Conservation (phyloP, 2,329 filamentous ascomycete species). For the Colletotrichum chlorophyti region DNA sequence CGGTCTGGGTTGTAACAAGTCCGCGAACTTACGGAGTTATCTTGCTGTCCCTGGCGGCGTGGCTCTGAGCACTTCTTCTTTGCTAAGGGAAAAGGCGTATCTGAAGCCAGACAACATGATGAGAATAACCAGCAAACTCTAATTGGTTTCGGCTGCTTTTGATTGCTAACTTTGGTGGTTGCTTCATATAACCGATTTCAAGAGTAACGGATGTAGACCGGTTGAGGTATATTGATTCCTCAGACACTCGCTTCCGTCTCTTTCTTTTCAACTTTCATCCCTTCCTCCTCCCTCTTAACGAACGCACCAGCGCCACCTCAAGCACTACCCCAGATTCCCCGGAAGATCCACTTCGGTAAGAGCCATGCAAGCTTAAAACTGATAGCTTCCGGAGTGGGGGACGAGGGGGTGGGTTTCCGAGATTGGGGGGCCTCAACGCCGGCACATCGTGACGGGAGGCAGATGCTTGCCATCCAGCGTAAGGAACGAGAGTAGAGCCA, state of each 20-base stretch:
- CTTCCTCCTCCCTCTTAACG: no score
- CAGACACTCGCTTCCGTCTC: background rate
- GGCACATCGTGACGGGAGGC: constrained; percentile 6
- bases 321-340: constrained; percentile 16
- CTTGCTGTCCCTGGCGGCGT: constrained; percentile 32
- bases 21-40: constrained; percentile 28
- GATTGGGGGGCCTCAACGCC: background rate
- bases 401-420: constrained; percentile 24
- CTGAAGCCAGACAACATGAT: constrained; percentile 29
- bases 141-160: no score
- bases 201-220: no score
- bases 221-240: no score
- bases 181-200: no score
- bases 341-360: constrained; percentile 8
- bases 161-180: background rate
- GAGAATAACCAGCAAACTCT: no score
- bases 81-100: constrained; percentile 31
- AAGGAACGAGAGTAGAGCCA: background rate
- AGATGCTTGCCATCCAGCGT: background rate
- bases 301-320: background rate
- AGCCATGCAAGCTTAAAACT: constrained; percentile 4
- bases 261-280: background rate
- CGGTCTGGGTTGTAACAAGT: background rate
- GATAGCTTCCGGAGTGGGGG: constrained; percentile 18
- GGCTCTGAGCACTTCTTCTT: constrained; percentile 27